Conservation (phyloP, 2,329 filamentous ascomycete genomes). For the Cladosporium sp. region DNA sequence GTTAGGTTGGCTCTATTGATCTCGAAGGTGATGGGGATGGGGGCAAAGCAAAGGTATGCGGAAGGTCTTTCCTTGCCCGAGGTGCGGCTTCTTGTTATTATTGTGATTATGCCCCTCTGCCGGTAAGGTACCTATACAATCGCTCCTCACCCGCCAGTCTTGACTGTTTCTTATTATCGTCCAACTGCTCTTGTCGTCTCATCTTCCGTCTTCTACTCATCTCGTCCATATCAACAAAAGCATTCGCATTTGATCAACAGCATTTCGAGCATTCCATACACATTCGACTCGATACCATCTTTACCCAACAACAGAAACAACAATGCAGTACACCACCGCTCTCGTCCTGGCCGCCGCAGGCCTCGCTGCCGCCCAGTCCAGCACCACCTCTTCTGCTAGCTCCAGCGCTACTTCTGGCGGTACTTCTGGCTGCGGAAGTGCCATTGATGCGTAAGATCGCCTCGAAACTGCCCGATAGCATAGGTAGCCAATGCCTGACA, state of each 20-base stretch:
- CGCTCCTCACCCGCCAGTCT: slow-evolving; percentile 2
- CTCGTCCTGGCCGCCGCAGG: slow-evolving; percentile 33
- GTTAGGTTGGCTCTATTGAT: not conserved
- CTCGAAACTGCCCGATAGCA: not conserved
- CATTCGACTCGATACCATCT: not conserved
- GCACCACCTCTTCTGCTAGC: slow-evolving; percentile 23
- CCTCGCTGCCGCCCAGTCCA: slow-evolving; percentile 39
- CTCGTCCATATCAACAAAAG: not conserved
- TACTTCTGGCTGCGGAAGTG: slow-evolving; percentile 30
- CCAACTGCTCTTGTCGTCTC: not conserved
- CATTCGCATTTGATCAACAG: too few relatives aligned
- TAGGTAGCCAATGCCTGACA: not conserved
- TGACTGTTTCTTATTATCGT: too few relatives aligned
- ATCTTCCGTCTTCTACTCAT: not conserved
- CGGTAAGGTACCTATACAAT: not conserved
- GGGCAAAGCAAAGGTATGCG: slow-evolving; percentile 6
- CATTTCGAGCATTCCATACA: too few relatives aligned
- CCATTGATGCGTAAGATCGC: slow-evolving; percentile 35
- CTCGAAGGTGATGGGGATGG: not conserved
- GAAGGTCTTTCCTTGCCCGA: not conserved
- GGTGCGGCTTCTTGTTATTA: too few relatives aligned
- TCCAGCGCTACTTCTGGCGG: slow-evolving; percentile 30
- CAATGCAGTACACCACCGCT: slow-evolving; percentile 18
- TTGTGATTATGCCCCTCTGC: not conserved
- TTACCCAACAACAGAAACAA: not conserved